These are phyloP conservation scores for Trametes cubensis DNA, from an alignment of 768 basidiomycete genomes.

Conservation along the genomic window DNA sequence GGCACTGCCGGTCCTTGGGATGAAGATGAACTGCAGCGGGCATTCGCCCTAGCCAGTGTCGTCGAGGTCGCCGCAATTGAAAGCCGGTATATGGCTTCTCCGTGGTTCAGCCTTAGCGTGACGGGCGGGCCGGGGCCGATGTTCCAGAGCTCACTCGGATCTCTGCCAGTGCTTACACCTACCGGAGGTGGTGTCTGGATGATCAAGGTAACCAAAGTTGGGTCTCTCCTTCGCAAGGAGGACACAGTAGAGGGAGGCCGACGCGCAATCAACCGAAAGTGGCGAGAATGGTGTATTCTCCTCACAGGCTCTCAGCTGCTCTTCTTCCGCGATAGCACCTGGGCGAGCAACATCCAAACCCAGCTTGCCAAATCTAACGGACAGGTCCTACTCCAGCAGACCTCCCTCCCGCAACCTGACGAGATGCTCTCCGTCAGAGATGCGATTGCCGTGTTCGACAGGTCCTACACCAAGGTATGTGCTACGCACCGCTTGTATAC, in stretches of 20 bases:
- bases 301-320: slow-evolving; percentile 90
- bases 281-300: slow-evolving; percentile 84
- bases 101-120: slow-evolving; percentile 46
- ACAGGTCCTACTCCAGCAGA: slow-evolving; percentile 42
- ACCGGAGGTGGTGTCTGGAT: slow-evolving; percentile 40
- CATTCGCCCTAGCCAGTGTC: slow-evolving; percentile 61
- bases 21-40: slow-evolving; percentile 61
- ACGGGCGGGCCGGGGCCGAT: slow-evolving; percentile 38
- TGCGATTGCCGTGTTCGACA: slow-evolving; percentile 80
- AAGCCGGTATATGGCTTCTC: slow-evolving; percentile 39
- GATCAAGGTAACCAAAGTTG: slow-evolving; percentile 79
- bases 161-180: slow-evolving; percentile 24
- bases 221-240: slow-evolving; percentile 80
- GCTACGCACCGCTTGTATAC: slow-evolving; percentile 29
- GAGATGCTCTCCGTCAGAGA: slow-evolving; percentile 80
- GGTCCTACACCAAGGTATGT: slow-evolving; percentile 73
- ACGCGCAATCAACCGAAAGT: slow-evolving; percentile 78
- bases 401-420: slow-evolving; percentile 70
- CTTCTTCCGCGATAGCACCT: slow-evolving; percentile 78
- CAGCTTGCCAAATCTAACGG: slow-evolving; percentile 42
- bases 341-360: slow-evolving; percentile 50
- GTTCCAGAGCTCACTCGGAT: slow-evolving; percentile 34
- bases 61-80: slow-evolving; percentile 57
- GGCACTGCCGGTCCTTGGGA: slow-evolving; percentile 71
- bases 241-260: slow-evolving; percentile 77